Evolutionary conservation across 2,329 filamentous ascomycete species (phyloP).

Genomic region (Lachnellula arida): DNA sequence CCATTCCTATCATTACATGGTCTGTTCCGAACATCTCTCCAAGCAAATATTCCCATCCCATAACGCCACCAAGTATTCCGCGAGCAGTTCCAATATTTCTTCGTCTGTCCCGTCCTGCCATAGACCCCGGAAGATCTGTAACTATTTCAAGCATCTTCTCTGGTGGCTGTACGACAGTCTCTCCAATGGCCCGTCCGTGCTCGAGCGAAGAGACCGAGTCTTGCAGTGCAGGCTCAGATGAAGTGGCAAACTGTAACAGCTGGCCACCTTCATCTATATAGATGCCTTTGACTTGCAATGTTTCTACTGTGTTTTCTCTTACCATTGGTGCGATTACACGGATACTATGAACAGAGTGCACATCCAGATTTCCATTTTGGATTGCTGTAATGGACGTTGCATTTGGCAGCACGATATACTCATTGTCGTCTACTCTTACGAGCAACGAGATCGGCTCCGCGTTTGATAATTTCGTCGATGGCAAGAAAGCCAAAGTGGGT

Average conservation of each 20-base stretch:
- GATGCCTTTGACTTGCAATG: constrained; percentile 23
- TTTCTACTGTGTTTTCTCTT: constrained; percentile 14
- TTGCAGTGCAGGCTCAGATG: neutral
- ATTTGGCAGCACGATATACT: constrained; percentile 25
- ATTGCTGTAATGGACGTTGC: constrained; percentile 19
- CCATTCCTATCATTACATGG: constrained; percentile 31
- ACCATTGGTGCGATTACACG: constrained; percentile 27
- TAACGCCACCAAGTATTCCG: constrained; percentile 22
- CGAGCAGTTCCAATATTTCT: constrained; percentile 9
- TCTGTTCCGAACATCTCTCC: constrained; percentile 35
- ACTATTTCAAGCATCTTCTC: constrained; percentile 30
- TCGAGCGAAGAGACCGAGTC: neutral
- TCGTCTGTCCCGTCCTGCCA: constrained; percentile 10
- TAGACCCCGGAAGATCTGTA: constrained; percentile 29
- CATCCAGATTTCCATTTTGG: constrained; percentile 14
- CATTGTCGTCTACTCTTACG: constrained; percentile 24
- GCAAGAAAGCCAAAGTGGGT: constrained; percentile 7
- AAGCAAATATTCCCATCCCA: constrained; percentile 34
- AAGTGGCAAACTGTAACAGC: constrained; percentile 10
- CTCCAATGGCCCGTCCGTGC: neutral
- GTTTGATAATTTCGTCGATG: constrained; percentile 10
- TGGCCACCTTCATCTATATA: constrained; percentile 24
- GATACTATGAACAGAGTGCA: constrained; percentile 14
- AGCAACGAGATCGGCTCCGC: constrained; percentile 25
- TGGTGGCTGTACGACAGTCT: neutral